Evolutionary conservation across 1,139 yeast species (phyloP).

Genomic region (Scheffersomyces quercinus): DNA sequence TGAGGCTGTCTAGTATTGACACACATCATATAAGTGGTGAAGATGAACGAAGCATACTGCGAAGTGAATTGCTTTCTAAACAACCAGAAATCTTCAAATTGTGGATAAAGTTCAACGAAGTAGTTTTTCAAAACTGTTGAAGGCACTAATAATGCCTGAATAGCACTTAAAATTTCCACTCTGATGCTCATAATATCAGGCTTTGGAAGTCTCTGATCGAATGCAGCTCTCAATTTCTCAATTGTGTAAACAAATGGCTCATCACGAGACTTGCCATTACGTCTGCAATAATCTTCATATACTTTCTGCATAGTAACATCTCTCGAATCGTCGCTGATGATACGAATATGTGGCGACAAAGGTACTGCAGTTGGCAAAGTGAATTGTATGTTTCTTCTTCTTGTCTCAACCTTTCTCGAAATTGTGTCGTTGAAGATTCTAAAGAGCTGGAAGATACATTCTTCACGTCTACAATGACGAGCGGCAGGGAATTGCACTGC

Average conservation of each 20-base stretch:
- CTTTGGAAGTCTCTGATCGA: slow-evolving; percentile 88
- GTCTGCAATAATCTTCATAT: slow-evolving; percentile 84
- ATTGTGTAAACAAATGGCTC: slow-evolving; percentile 87
- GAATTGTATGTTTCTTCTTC: slow-evolving; percentile 82
- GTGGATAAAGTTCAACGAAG: slow-evolving; percentile 61
- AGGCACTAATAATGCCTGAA: slow-evolving; percentile 86
- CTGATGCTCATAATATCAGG: slow-evolving; percentile 88
- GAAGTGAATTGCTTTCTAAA: slow-evolving; percentile 95
- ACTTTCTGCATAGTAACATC: slow-evolving; percentile 82
- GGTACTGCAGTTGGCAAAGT: slow-evolving; percentile 94
- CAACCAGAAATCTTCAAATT: slow-evolving; percentile 94
- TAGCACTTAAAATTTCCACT: slow-evolving; percentile 87
- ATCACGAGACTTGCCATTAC: slow-evolving; percentile 75
- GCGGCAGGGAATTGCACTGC: slow-evolving; percentile 98
- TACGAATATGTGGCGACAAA: slow-evolving; percentile 89
- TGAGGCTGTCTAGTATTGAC: slow-evolving; percentile 93
- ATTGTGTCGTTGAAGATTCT: slow-evolving; percentile 83
- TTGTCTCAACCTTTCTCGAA: slow-evolving; percentile 78
- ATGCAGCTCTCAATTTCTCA: slow-evolving; percentile 87
- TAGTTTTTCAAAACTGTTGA: slow-evolving; percentile 76
- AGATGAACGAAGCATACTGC: slow-evolving; percentile 93
- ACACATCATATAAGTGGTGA: slow-evolving; percentile 93
- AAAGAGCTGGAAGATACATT: slow-evolving; percentile 87
- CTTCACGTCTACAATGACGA: slow-evolving; percentile 95
- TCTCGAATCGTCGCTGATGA: slow-evolving; percentile 79